A percentile compares a stretch with the other conserved stretches of the same genome.
Conservation (phyloP, 2,329 filamentous ascomycete species). For the Aaosphaeria pasadenensis region DNA sequence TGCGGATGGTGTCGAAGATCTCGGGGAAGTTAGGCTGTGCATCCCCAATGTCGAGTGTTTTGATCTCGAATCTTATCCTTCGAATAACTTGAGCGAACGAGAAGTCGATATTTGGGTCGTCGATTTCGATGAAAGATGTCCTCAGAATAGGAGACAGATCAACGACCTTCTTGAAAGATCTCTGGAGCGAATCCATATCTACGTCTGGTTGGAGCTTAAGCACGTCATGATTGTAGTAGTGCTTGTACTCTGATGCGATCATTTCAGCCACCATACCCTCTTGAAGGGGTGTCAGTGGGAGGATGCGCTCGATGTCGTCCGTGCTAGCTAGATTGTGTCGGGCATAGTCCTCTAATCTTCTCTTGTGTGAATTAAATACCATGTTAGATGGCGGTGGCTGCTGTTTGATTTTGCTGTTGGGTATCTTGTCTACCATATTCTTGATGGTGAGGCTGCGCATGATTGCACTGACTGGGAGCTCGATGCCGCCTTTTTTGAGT, state of each 20-base stretch:
- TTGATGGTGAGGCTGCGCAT: conserved; percentile 69
- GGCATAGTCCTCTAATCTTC: conserved; percentile 41
- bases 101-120: conserved; percentile 55
- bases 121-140: conserved; percentile 67
- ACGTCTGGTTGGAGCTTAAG: conserved; percentile 57
- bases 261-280: conserved; percentile 84
- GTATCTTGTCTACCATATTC: conserved; percentile 49
- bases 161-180: conserved; percentile 63
- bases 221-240: conserved; percentile 85
- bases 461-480: conserved; percentile 70
- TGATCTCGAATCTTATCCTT: conserved; percentile 27
- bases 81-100: conserved; percentile 58
- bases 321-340: conserved; percentile 31
- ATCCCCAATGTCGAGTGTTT: conserved; percentile 22
- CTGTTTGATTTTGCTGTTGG: not conserved
- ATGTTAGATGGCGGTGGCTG: conserved; percentile 5
- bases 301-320: conserved; percentile 52
- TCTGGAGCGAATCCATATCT: conserved; percentile 55
- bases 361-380: conserved; percentile 17
- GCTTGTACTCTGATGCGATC: conserved; percentile 67
- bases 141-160: conserved; percentile 67
- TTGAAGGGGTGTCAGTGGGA: conserved; percentile 80
- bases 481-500: conserved; percentile 59
- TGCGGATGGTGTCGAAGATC: conserved; percentile 30
- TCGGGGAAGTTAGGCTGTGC: conserved; percentile 24